These are phyloP conservation scores for Umbilicaria muhlenbergii DNA, from an alignment of 495 filamentous ascomycete species.

Conservation along the genomic window DNA sequence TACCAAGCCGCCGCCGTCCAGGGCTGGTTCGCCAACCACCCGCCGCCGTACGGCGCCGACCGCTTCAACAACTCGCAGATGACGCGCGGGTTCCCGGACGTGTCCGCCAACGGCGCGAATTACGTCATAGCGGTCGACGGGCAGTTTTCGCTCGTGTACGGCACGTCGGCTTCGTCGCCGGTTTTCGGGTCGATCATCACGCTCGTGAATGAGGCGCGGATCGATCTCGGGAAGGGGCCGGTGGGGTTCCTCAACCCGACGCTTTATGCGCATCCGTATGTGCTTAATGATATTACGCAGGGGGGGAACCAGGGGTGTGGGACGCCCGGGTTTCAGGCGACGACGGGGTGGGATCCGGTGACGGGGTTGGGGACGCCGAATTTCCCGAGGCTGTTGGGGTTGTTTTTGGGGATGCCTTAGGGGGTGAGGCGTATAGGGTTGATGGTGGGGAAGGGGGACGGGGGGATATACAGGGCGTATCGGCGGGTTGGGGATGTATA, in stretches of 20 bases:
- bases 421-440: too few relatives aligned
- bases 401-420: slow-evolving; percentile 22
- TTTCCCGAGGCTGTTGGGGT: slow-evolving; percentile 31
- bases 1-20: slow-evolving; percentile 42
- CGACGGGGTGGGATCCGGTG: slow-evolving; percentile 46
- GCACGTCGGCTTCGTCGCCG: slow-evolving; percentile 44
- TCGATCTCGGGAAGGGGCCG: slow-evolving; percentile 35
- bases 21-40: slow-evolving; percentile 30
- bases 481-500: too few relatives aligned
- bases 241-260: slow-evolving; percentile 47
- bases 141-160: slow-evolving; percentile 25
- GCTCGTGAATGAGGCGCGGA: slow-evolving; percentile 45
- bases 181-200: slow-evolving; percentile 41
- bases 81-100: slow-evolving; percentile 50
- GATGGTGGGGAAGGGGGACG: too few relatives aligned
- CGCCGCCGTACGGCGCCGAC: slow-evolving; percentile 29
- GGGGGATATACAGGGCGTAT: too few relatives aligned
- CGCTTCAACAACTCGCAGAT: slow-evolving; percentile 40
- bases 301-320: slow-evolving; percentile 46
- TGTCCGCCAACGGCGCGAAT: slow-evolving; percentile 46
- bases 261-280: slow-evolving; percentile 43
- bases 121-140: slow-evolving; percentile 32
- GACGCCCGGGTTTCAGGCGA: slow-evolving; percentile 35
- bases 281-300: slow-evolving; percentile 43
- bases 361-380: slow-evolving; percentile 45